Percentiles rank a stretch among this genome's conserved stretches.
These are phyloP conservation scores for Komagataella ulmi DNA, from an alignment of 805 yeast genomes.

Conservation along the genomic window DNA sequence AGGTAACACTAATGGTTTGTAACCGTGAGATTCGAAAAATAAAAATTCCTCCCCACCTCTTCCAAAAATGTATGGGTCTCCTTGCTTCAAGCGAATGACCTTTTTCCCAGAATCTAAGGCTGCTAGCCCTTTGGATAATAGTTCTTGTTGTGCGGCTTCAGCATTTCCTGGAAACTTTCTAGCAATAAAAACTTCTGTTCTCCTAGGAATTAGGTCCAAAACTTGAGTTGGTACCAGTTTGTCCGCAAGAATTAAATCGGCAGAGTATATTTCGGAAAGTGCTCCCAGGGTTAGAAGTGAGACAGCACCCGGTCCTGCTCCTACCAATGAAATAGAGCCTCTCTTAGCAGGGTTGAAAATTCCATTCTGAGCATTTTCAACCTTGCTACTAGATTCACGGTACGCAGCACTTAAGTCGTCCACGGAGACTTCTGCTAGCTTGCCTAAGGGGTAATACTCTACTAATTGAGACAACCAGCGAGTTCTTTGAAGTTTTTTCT, in stretches of 20 bases:
- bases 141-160: conserved; percentile 81
- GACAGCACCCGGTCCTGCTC: conserved; percentile 88
- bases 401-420: conserved; percentile 40
- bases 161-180: conserved; percentile 96
- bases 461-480: conserved; percentile 85
- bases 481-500: conserved; percentile 43
- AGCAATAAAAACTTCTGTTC: conserved; percentile 73
- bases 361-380: conserved; percentile 5
- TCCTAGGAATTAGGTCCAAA: conserved; percentile 64
- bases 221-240: conserved; percentile 87
- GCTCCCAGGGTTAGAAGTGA: conserved; percentile 81
- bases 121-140: conserved; percentile 57
- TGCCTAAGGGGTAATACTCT: conserved; percentile 73
- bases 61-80: conserved; percentile 94
- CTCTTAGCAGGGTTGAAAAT: conserved; percentile 4
- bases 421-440: conserved; percentile 45
- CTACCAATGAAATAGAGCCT: conserved; percentile 72
- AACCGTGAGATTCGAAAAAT: conserved; percentile 59
- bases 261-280: conserved; percentile 60
- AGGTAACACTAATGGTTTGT: conserved; percentile 60
- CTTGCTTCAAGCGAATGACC: conserved; percentile 87
- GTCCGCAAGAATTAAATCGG: conserved; percentile 81
- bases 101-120: conserved; percentile 52
- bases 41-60: conserved; percentile 89
- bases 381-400: conserved; percentile 4